Base-by-base conservation (phyloP, 345 rosid genomes). In the Excoecaria agallocha region DNA sequence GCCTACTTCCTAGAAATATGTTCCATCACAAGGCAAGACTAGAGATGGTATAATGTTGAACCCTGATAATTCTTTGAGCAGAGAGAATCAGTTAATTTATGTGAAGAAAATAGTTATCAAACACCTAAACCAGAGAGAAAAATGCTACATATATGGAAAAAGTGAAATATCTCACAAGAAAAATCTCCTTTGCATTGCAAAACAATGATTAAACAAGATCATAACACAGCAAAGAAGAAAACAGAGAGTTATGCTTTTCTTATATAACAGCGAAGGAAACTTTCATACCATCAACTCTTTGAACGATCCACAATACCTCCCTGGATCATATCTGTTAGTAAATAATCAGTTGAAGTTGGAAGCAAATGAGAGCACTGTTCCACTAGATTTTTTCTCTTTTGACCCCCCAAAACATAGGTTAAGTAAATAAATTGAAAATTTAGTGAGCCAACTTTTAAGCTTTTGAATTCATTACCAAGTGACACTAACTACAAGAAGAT, bases 1-100 rank as follows among this genome's bases (percentile, higher is more conserved):
- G 66, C 82, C 69, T 79, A 69, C 82, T 72, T 78, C 79, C 79
- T 71, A 64, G 16, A 77, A 58, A 69, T 63, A 64, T 71, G 39
- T 72, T 75, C 72, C 73, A 45, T 65, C 78, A 66, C 70, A 77
- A 70, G n/a, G 50, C 48, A 79, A 59, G 69, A 48, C 59, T 66
- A 71, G 35, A 56, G 20, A 51, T 69, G 54, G 39, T 66, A 66
- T 51, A 59, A 66, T 54, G 41, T 48, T 68, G 57, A 71, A 51
- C 68, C 72, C 72, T 39, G 16, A 43, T 45, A 38, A 61, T 73
- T 59, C 73, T 76, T 76, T 66, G 35, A 68, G 48, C 68, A 45
- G 71, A 79, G 43, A 50, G 52, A 70, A 76, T 66, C 50, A 66
- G 60, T 37, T 52, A 69, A 12, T 20, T 60, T 73, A 77, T 39